phyloP scores from a whole-genome alignment of 306 rosid species.

The Fragaria iinumae region DNA sequence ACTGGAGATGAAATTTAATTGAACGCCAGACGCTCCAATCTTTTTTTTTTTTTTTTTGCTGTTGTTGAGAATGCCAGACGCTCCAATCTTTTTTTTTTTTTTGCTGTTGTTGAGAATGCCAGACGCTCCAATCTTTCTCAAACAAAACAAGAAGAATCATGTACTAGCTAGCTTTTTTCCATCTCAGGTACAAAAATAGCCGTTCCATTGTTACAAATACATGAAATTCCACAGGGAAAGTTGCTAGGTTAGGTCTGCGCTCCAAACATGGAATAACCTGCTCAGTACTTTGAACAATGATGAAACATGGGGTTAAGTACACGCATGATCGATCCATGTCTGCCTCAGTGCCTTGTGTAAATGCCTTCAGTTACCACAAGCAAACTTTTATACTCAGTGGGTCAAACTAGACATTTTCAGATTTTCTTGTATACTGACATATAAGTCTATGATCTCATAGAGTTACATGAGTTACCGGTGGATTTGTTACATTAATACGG shows the following conservation, averaged over 20 bases:
- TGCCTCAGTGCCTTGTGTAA: neutral
- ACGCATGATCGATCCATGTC: conserved; percentile 18
- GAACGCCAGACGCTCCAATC: neutral
- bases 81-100: neutral
- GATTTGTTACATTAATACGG: neutral
- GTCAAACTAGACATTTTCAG: neutral
- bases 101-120: neutral
- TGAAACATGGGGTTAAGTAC: conserved; percentile 15
- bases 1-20: neutral
- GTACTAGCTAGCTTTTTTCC: neutral
- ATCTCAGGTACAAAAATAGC: neutral
- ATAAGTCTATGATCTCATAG: neutral
- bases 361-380: conserved; percentile 13
- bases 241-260: neutral
- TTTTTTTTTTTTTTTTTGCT: too few species aligned
- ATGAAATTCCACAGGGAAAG: neutral
- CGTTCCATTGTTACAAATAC: neutral
- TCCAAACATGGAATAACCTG: conserved; percentile 1
- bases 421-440: neutral
- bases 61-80: neutral
- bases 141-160: neutral
- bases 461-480: neutral
- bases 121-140: neutral
- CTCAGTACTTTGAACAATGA: conserved; percentile 13
- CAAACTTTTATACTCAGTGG: conserved; percentile 13